Evolutionary conservation across 2,329 filamentous ascomycete species (phyloP), one percentile per base, ranked within the genome.

Genomic region (Phoma herbarum): DNA sequence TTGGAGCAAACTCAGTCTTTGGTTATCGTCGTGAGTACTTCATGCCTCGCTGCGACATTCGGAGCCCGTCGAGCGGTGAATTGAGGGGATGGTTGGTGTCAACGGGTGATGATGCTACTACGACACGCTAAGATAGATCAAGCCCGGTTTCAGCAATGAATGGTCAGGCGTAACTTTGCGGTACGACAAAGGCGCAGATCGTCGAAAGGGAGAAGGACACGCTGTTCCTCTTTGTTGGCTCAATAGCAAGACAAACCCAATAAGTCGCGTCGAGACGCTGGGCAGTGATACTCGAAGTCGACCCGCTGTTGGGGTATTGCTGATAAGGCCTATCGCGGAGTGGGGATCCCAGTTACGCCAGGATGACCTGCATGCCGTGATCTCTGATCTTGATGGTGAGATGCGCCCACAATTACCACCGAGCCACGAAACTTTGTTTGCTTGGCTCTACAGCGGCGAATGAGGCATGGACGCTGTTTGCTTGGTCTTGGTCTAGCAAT

Each of bases 41-140:
- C 68, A 67, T 64, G 66, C 60, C 61, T 63, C 56, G 63, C 64
- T 58, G 64, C 59, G 61, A 58, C 48, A 46, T 62, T 50, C 28
- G 50, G 45, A 60, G 50, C 39, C 35, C 41, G 25, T 53, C 41
- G 59, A 60, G 69, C 60, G 63, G 64, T 62, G 65, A 55, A 64
- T 57, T 62, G 63, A 62, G 62, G 51, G 52, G 47, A 42, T 44
- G 23, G 7, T 49, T 50, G 51, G 59, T 59, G 60, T 62, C 60
- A 61, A 62, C 60, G 45, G 63, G 63, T 60, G 62, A 68, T 66
- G 60, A 68, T 67, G 66, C 63, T 59, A 60, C 60, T 56, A 68
- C 54, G 22, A 44, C 45, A 58, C 64, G 63, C 68, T 70, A 70
- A 57, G 26, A 42, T 62, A 35, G 58, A 63, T 62, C 60, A 61